Evolutionary conservation across 495 filamentous ascomycete species (phyloP).

Genomic region (Rostrohypoxylon terebratum): DNA sequence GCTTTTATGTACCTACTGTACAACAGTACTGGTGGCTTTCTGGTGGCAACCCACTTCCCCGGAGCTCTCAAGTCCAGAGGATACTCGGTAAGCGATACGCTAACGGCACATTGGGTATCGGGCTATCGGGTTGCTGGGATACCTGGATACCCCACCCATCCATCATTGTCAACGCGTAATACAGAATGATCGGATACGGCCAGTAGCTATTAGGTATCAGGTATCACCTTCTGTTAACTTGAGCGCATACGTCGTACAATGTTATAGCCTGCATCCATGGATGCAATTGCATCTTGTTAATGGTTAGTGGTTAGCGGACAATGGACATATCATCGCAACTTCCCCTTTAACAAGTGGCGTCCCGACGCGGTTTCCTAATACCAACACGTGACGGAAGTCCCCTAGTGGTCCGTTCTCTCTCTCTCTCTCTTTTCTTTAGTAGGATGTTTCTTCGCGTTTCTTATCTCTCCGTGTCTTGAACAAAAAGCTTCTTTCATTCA

Average conservation of each 20-base stretch:
- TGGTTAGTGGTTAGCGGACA: too few species aligned
- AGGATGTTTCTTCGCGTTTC: too few species aligned
- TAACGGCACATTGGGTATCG: slow-evolving; percentile 33
- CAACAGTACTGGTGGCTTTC: background rate
- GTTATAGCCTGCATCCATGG: too few species aligned
- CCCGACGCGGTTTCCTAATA: slow-evolving; percentile 9
- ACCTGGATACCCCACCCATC: slow-evolving; percentile 24
- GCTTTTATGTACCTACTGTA: background rate
- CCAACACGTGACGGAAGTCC: slow-evolving; percentile 18
- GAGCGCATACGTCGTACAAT: too few species aligned
- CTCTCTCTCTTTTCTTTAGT: background rate
- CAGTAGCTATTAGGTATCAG: too few species aligned
- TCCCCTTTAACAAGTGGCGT: background rate
- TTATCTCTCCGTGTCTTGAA: too few species aligned
- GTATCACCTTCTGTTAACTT: too few species aligned
- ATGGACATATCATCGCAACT: background rate
- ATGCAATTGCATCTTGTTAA: background rate
- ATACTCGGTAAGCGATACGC: slow-evolving; percentile 10
- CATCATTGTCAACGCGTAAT: slow-evolving; percentile 31
- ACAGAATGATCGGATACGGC: too few species aligned
- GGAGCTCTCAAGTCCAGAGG: slow-evolving; percentile 4
- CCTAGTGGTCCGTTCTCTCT: slow-evolving; percentile 13
- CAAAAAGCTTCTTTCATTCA: background rate
- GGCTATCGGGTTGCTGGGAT: slow-evolving; percentile 24
- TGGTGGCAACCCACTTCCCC: background rate